Evolutionary conservation across 73 alveolate genomes (phyloP), one percentile per base, ranked within the genome.

Genomic region (Paramecium pentaurelia): DNA sequence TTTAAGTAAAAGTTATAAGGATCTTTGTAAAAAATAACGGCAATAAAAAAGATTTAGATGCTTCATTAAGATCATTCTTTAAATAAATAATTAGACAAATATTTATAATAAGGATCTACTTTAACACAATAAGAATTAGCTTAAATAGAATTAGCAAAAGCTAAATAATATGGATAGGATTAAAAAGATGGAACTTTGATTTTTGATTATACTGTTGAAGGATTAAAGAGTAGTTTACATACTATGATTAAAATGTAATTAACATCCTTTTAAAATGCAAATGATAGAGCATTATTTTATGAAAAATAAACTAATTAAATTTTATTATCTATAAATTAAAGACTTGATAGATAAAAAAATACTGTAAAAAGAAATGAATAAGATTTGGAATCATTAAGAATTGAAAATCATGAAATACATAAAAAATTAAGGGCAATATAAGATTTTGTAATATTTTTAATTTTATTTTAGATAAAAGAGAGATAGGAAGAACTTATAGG

Each of bases 201-300:
- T 27, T 80, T 80, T 22, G 91, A 80, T 80, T 80, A 80, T 36
- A 80, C 91, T 44, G 77, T 80, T n/a, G 91, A 80, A 36, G 91
- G 91, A 45, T 80, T 80, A 12, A 80, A 80, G 36, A 80, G 45
- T 25, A 45, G 77, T 45, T 80, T 80, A 49, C 91, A 80, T 44
- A 80, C 91, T 25, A 22, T 80, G 58, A 49, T 80, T 4, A 80
- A 80, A 36, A 80, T 80, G 91, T 27, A 80, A 45, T 45, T 80
- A 11, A 80, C 45, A 11, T 8, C 71, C 20, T 80, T 80, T 80
- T 14, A 80, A 12, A 49, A 80, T 80, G 75, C 91, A 27, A 47
- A 5, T 44, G 91, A 80, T 25, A 80, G 91, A 36, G 91, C 91
- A 11, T 0, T 45, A 49, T 80, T 80, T 47, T 80, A 80, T 80